These are phyloP conservation scores for Chalciporus sphaerocephalus DNA, from an alignment of 768 basidiomycete genomes.

Conservation along the genomic window DNA sequence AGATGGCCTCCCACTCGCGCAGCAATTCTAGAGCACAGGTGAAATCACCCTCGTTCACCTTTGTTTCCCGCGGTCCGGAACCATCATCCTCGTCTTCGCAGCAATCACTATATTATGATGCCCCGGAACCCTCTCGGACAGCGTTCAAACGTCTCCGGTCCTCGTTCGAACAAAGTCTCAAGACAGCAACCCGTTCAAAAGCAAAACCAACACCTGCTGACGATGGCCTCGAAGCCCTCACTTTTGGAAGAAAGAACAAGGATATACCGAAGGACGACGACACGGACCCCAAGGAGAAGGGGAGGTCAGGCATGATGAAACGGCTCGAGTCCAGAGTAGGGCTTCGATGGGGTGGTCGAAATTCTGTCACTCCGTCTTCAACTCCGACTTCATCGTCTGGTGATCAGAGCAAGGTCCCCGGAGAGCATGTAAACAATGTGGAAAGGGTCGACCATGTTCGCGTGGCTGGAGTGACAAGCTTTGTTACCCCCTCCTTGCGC, in stretches of 20 bases:
- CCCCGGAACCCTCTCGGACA: constrained; percentile 42
- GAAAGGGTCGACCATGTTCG: constrained; percentile 38
- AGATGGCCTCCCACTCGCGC: constrained; percentile 43
- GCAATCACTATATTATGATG: constrained; percentile 23
- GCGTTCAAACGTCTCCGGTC: constrained; percentile 63
- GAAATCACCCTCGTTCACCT: constrained; percentile 32
- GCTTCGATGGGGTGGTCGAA: constrained; percentile 44
- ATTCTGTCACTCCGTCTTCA: constrained; percentile 36
- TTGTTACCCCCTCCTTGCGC: constrained; percentile 61
- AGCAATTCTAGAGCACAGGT: constrained; percentile 30
- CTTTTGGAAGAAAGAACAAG: constrained; percentile 43
- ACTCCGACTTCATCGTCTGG: constrained; percentile 36
- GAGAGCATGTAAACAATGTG: constrained; percentile 34
- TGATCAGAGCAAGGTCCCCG: constrained; percentile 19
- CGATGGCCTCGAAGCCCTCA: constrained; percentile 42
- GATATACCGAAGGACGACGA: constrained; percentile 31
- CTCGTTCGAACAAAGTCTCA: constrained; percentile 62
- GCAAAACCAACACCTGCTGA: constrained; percentile 36
- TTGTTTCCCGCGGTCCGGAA: constrained; percentile 42
- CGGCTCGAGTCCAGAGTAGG: constrained; percentile 48
- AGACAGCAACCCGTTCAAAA: constrained; percentile 59
- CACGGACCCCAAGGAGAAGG: constrained; percentile 34
- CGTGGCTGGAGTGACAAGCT: constrained; percentile 53
- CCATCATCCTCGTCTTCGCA: constrained; percentile 32
- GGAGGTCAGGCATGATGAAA: constrained; percentile 43